Conservation (phyloP, 2,329 filamentous ascomycete species). For the Curvularia hawaiiensis region DNA sequence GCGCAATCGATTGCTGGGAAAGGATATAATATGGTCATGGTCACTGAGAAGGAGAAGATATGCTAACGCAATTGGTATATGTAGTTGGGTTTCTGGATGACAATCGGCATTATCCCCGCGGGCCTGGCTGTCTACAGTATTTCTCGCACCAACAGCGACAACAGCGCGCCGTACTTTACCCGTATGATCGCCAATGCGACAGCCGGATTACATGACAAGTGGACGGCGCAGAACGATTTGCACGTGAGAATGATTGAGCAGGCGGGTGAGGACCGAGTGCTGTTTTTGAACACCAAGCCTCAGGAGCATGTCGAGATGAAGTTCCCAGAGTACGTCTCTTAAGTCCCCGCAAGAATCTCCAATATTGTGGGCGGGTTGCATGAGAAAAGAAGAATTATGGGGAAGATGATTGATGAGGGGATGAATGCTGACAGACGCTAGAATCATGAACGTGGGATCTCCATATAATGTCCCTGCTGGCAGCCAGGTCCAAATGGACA, state of each 20-base stretch:
- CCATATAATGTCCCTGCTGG: constrained; percentile 70
- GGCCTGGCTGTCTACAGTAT: constrained; percentile 53
- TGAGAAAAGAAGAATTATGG: not conserved
- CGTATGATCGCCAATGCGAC: constrained; percentile 62
- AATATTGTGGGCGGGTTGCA: not conserved
- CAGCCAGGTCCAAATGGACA: constrained; percentile 62
- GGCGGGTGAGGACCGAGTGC: constrained; percentile 65
- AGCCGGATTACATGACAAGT: constrained; percentile 57
- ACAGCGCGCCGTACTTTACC: constrained; percentile 52
- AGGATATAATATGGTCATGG: no score
- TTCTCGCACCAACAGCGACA: constrained; percentile 47
- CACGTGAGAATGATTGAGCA: constrained; percentile 67
- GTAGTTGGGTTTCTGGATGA: constrained; percentile 55
- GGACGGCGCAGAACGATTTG: constrained; percentile 62
- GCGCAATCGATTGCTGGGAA: not conserved
- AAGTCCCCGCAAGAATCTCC: not conserved
- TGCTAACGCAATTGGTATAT: constrained; percentile 30
- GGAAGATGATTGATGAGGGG: not conserved
- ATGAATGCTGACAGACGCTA: constrained; percentile 42
- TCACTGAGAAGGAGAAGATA: not conserved
- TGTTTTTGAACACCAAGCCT: constrained; percentile 59
- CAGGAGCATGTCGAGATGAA: constrained; percentile 59
- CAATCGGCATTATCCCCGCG: constrained; percentile 53
- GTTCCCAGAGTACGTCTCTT: constrained; percentile 66
- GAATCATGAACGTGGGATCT: constrained; percentile 66